Base-by-base conservation (phyloP, 1,284 basidiomycete species). In the Vanrija sp. region DNA sequence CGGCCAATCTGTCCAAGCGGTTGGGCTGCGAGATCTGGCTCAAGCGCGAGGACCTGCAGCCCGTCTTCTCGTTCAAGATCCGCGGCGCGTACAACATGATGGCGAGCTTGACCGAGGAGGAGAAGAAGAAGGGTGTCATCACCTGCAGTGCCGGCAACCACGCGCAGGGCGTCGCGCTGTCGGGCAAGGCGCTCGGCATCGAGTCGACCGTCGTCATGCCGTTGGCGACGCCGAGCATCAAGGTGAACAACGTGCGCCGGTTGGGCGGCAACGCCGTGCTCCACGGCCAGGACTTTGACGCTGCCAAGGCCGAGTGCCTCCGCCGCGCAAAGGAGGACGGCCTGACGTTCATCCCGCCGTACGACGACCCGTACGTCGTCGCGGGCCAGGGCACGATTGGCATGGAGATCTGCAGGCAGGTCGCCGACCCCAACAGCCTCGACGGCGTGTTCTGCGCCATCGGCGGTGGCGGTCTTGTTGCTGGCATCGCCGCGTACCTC, bases 181-280 rank as follows among this genome's bases (percentile, higher is more conserved):
- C 95, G 9, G 93, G 93, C 12, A 80, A 85, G 39, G 85, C 86
- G 52, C 83, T 99, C 34, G 84, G 83, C 45, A 89, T 98, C 59
- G 91, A 94, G 4, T 96, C 93, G 65, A 97, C 94, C 14, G 98
- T 99, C 64, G 91, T 99, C 63, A 98, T 99, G 96, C 96, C 96
- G 1, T 80, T 87, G 29, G 92, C 87, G 19, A 98, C 96, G 1
- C 96, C 96, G 0, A 83, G 87, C 43, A 99, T 99, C 83, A 99
- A 98, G 79, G 90, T 94, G 69, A 82, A 86, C 59, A 98, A 97
- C 69, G 96, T 98, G 21, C 85, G 88, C 44, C 85, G 95, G 19
- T 80, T 98, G 25, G 95, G 95, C 49, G 92, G 95, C 45, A 93
- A 94, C 68, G 93, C 96, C 61, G 86, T 98, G 46, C 82, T 98